Percentiles rank a stretch among this genome's conserved stretches.
Conservation (phyloP, 345 rosid species). For the Gossypium rotundifolium region DNA sequence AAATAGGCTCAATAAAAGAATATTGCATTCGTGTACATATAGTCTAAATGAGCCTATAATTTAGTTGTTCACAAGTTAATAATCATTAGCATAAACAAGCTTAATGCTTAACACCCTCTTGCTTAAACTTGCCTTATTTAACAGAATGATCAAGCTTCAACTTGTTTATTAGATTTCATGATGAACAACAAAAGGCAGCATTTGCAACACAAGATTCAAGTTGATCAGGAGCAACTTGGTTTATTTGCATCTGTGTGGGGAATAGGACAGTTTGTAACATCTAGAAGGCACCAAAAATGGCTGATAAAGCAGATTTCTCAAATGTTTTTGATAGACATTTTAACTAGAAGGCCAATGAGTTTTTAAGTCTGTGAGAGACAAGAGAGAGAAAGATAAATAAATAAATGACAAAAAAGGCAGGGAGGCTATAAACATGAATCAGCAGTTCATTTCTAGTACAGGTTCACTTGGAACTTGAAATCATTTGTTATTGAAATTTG, state of each 20-base stretch:
- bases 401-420: not conserved
- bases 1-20: not conserved
- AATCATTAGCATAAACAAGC: not conserved
- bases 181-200: not conserved
- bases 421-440: not conserved
- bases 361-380: not conserved
- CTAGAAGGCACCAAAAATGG: not conserved
- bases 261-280: not conserved
- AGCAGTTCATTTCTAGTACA: not conserved
- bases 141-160: not conserved
- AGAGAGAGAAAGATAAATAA: not conserved
- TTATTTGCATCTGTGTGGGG: not conserved
- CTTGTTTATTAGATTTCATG: not conserved
- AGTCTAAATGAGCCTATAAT: not conserved
- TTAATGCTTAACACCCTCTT: not conserved
- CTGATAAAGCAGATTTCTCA: not conserved
- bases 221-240: slow-evolving; percentile 1
- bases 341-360: not conserved
- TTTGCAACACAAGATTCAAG: not conserved
- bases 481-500: not conserved
- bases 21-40: not conserved
- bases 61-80: not conserved
- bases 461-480: not conserved
- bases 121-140: not conserved
- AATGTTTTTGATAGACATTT: not conserved